Conservation (phyloP, 2,329 filamentous ascomycete species). For the Chalaropsis thielavioides region DNA sequence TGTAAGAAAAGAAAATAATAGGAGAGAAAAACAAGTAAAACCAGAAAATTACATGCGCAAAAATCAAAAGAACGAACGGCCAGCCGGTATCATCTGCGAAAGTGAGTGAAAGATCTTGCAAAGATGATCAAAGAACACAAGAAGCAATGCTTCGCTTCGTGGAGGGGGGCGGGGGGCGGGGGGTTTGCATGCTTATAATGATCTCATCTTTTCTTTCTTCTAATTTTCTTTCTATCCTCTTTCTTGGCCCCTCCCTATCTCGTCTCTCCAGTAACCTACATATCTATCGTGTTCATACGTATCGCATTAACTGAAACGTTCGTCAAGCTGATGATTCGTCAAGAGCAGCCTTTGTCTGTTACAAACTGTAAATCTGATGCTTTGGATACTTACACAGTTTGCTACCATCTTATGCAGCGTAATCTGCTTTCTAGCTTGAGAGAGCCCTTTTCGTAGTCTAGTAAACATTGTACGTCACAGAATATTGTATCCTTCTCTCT, state of each 20-base stretch:
- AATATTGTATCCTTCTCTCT: background rate
- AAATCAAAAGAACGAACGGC: conserved; percentile 6
- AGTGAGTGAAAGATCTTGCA: background rate
- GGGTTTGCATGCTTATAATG: background rate
- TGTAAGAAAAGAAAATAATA: background rate
- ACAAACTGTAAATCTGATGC: background rate
- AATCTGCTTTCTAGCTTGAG: background rate
- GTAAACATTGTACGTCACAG: background rate
- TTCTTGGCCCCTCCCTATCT: background rate
- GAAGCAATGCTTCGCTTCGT: background rate
- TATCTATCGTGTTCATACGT: background rate
- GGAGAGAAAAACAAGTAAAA: background rate
- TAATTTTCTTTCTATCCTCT: background rate
- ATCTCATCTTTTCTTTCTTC: background rate
- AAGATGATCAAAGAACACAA: conserved; percentile 7
- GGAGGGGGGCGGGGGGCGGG: background rate
- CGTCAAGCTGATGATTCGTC: background rate
- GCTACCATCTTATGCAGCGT: background rate
- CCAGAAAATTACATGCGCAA: background rate
- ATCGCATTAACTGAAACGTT: background rate
- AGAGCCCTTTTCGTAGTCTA: background rate
- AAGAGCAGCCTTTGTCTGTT: background rate
- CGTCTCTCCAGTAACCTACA: background rate
- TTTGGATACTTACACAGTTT: background rate
- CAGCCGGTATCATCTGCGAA: background rate